These are phyloP conservation scores for Chlorella sp. DNA, from an alignment of 139 green algal genomes.

Conservation along the genomic window DNA sequence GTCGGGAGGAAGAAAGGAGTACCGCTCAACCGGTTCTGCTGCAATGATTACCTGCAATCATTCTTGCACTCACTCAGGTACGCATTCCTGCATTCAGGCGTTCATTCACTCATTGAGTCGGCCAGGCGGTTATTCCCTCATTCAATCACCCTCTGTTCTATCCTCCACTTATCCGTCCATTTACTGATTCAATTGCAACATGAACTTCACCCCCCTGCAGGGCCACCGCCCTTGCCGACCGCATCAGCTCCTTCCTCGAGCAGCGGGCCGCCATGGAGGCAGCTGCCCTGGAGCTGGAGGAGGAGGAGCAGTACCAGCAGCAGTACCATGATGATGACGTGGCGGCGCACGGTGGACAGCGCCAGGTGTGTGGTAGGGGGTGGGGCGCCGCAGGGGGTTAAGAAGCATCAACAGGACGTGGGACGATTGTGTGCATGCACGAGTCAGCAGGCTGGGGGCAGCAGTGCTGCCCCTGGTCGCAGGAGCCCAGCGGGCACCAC, in stretches of 20 bases:
- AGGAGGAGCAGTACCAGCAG: background rate
- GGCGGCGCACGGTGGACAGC: background rate
- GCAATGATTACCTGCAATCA: no score
- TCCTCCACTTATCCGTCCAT: no score
- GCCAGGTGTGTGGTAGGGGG: background rate
- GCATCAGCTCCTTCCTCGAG: slow-evolving; percentile 36
- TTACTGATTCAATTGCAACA: background rate
- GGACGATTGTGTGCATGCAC: background rate
- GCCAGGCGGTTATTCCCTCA: no score
- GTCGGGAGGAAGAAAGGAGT: no score
- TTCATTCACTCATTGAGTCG: no score
- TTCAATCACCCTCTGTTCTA: no score
- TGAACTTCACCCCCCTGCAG: background rate
- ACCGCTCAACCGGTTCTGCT: no score
- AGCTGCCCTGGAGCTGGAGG: background rate
- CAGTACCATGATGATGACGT: background rate
- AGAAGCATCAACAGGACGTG: background rate
- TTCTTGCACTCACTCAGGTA: slow-evolving; percentile 10
- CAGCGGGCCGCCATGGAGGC: slow-evolving; percentile 41
- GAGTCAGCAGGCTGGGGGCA: background rate
- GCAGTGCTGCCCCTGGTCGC: background rate
- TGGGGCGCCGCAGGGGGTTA: background rate
- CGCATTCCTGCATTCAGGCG: no score
- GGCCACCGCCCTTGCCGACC: slow-evolving; percentile 32
- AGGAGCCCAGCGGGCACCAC: background rate